Evolutionary conservation across 441 rosid genomes (phyloP).

Genomic region (Breynia disticha): DNA sequence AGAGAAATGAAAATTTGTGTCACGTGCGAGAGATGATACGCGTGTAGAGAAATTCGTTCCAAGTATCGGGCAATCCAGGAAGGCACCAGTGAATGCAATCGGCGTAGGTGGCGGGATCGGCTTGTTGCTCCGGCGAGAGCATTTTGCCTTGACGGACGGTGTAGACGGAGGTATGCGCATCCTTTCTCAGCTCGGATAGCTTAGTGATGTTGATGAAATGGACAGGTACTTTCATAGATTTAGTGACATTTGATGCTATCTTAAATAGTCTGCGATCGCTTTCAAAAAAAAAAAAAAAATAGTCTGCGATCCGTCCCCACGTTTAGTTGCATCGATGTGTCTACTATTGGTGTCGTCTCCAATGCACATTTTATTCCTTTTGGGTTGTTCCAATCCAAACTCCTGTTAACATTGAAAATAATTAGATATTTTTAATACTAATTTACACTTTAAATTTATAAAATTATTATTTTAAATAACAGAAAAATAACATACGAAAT

Average conservation of each 20-base stretch:
- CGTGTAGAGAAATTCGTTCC: constrained; percentile 66
- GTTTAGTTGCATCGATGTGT: constrained; percentile 31
- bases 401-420: too few species aligned
- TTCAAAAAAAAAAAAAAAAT: too few species aligned
- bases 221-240: constrained; percentile 43
- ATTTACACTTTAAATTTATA: too few species aligned
- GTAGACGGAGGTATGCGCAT: constrained; percentile 80
- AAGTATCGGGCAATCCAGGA: constrained; percentile 70
- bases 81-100: constrained; percentile 89
- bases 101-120: constrained; percentile 60
- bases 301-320: constrained; percentile 78
- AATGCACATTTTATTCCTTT: constrained; percentile 68
- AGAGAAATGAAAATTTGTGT: too few species aligned
- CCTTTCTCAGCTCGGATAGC: constrained; percentile 71
- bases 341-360: constrained; percentile 55
- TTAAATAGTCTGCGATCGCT: too few species aligned
- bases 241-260: constrained; percentile 40
- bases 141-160: constrained; percentile 79
- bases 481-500: too few species aligned
- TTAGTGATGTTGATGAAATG: constrained; percentile 54
- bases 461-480: too few species aligned
- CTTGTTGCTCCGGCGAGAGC: constrained; percentile 59
- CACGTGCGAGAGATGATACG: constrained; percentile 54
- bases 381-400: constrained; percentile 76
- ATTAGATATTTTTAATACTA: too few species aligned